These are phyloP conservation scores for Paracoccidioides lutzii DNA, from an alignment of 2,329 filamentous ascomycete genomes.

Conservation along the genomic window DNA sequence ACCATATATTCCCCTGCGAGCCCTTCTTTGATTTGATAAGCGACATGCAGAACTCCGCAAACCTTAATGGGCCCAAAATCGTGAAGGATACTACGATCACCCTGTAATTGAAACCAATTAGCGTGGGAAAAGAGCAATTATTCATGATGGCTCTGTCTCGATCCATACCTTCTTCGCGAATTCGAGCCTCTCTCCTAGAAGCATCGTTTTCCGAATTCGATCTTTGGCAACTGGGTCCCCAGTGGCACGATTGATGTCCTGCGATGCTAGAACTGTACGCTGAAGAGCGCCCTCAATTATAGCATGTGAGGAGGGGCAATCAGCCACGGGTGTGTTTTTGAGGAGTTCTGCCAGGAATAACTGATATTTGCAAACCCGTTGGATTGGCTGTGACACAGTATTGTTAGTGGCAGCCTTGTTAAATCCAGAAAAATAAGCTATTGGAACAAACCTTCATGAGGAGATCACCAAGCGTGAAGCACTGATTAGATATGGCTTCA, in stretches of 20 bases:
- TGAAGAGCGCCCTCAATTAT: slow-evolving; percentile 63
- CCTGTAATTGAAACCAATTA: not conserved
- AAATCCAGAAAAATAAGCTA: slow-evolving; percentile 5
- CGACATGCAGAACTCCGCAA: slow-evolving; percentile 71
- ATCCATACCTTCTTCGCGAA: slow-evolving; percentile 56
- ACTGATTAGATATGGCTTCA: slow-evolving; percentile 53
- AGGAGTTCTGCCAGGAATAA: slow-evolving; percentile 73
- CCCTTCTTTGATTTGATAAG: slow-evolving; percentile 59
- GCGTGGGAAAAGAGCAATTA: not conserved
- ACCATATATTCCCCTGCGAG: slow-evolving; percentile 72
- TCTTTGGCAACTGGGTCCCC: slow-evolving; percentile 58
- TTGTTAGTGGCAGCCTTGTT: slow-evolving; percentile 1
- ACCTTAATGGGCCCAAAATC: slow-evolving; percentile 67
- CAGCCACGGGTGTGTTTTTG: slow-evolving; percentile 67
- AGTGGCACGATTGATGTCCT: slow-evolving; percentile 73
- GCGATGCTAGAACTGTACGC: slow-evolving; percentile 59
- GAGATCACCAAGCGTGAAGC: slow-evolving; percentile 70
- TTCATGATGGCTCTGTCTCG: not conserved
- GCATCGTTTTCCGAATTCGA: slow-evolving; percentile 67
- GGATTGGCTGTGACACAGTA: slow-evolving; percentile 55
- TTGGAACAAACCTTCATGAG: slow-evolving; percentile 61
- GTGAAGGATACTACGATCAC: slow-evolving; percentile 46
- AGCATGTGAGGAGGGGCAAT: slow-evolving; percentile 72
- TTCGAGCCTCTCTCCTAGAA: slow-evolving; percentile 66
- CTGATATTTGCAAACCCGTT: slow-evolving; percentile 83